Percentiles rank a stretch among this genome's conserved stretches.
Conservation (phyloP, 2,329 filamentous ascomycete species). For the Alternaria sp. region DNA sequence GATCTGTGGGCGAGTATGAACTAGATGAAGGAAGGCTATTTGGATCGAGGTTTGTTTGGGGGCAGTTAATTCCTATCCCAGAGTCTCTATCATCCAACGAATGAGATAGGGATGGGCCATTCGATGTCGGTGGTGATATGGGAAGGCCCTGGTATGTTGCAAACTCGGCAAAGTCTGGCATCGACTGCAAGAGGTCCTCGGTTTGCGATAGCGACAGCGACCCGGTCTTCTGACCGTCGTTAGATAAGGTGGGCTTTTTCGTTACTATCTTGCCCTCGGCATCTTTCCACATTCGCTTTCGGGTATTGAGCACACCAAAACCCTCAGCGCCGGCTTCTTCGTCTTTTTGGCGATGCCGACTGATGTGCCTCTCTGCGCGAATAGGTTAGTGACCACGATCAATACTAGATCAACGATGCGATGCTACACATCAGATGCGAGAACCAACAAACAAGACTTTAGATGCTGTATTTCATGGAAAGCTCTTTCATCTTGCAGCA, state of each 20-base stretch:
- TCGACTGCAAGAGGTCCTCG: constrained; percentile 20
- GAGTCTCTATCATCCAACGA: constrained; percentile 41
- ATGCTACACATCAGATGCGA: background rate
- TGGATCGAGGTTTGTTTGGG: constrained; percentile 23
- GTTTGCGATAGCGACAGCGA: constrained; percentile 5
- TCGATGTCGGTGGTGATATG: constrained; percentile 45
- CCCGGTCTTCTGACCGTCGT: constrained; percentile 11
- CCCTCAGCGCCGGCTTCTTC: constrained; percentile 62
- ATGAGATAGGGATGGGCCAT: constrained; percentile 32
- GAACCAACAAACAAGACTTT: background rate
- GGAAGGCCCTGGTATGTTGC: constrained; percentile 29
- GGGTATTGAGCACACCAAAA: constrained; percentile 59
- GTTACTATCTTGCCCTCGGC: constrained; percentile 60
- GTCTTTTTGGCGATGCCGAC: constrained; percentile 61
- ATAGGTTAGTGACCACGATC: constrained; percentile 23
- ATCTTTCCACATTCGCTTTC: constrained; percentile 61
- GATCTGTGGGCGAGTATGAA: constrained; percentile 32
- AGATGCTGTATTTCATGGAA: background rate
- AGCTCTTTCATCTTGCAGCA: background rate
- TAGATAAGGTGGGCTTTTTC: constrained; percentile 43
- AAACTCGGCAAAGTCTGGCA: constrained; percentile 30
- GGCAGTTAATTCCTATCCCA: constrained; percentile 27
- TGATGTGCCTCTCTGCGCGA: constrained; percentile 62
- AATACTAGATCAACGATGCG: background rate
- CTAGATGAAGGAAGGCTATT: constrained; percentile 26